phyloP scores from a whole-genome alignment of 2,329 filamentous ascomycete genomes.

The Trichophyton benhamiae region DNA sequence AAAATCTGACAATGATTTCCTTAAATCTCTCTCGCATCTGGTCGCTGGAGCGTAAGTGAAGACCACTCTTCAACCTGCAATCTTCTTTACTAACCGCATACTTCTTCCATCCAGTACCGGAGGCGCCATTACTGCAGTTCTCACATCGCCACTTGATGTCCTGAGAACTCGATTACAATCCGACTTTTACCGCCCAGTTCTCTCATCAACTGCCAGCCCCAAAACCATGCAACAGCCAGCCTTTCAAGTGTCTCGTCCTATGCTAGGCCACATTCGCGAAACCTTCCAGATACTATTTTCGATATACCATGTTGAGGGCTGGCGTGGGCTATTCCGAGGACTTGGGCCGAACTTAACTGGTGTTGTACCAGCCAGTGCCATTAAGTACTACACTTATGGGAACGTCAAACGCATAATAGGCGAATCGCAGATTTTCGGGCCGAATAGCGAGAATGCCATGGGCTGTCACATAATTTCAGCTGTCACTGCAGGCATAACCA shows the following conservation, averaged over 20 bases:
- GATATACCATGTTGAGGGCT: constrained; percentile 70
- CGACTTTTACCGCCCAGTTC: constrained; percentile 81
- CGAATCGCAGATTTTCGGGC: constrained; percentile 1
- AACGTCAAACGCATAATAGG: constrained; percentile 64
- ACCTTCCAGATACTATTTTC: constrained; percentile 74
- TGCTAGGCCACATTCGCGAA: constrained; percentile 55
- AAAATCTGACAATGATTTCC: background rate
- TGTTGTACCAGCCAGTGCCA: constrained; percentile 76
- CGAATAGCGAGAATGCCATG: constrained; percentile 39
- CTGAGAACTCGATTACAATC: constrained; percentile 85
- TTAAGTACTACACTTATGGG: constrained; percentile 89
- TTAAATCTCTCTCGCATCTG: constrained; percentile 2
- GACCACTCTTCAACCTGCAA: background rate
- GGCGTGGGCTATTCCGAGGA: constrained; percentile 82
- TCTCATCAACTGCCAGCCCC: constrained; percentile 25
- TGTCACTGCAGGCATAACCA: constrained; percentile 66
- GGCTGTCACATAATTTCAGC: constrained; percentile 70
- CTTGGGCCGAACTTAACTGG: constrained; percentile 81
- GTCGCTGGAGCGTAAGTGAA: constrained; percentile 5
- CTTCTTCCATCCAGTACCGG: constrained; percentile 33
- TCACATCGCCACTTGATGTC: constrained; percentile 85
- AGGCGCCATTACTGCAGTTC: constrained; percentile 78
- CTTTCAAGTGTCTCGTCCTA: background rate
- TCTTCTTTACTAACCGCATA: background rate
- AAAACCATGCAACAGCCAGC: background rate